Evolutionary conservation across 345 rosid genomes (phyloP), one percentile per base, ranked within the genome.

Genomic region (Pistacia integerrima): DNA sequence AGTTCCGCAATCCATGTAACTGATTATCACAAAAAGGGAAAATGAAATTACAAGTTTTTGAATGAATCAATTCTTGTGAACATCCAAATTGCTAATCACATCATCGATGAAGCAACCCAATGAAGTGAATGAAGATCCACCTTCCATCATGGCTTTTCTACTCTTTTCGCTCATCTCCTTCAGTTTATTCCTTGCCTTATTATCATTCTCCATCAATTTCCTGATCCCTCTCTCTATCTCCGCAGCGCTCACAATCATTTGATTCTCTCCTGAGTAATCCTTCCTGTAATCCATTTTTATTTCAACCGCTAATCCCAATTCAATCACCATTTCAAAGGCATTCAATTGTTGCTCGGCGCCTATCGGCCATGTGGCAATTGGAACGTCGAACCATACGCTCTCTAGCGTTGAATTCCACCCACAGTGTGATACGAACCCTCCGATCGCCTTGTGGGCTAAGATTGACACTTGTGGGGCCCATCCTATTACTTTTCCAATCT

Each of bases 341-440:
- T 89, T 91, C 35, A 89, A 4, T 10, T 86, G 90, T 30, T 91
- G 97, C 67, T 91, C 91, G 0, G 77, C 82, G 48, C 78, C 54
- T 71, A 86, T 7, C 36, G 93, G 97, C 91, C 92, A 87, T 0
- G 87, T 76, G 2, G 89, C 88, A 0, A 78, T 70, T 0, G 88
- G 91, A 28, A 87, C 87, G 1, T 88, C 90, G 20, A 81, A 84
- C 91, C 91, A 87, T 20, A 88, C 36, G 30, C 89, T 86, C 77
- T 91, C 93, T 4, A 89, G 33, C 0, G 41, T 80, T 0, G 96
- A 91, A 64, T 89, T 88, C 93, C 93, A 90, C 2, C 92, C 93
- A 11, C 91, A 86, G 22, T 91, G 91, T 11, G 91, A 79, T 18
- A 92, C 91, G 11, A 90, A 92, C 7, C 93, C 94, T 11, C 90